Percentiles rank a stretch among this genome's conserved stretches.
Evolutionary conservation across 805 yeast species (phyloP).

Genomic region (Kockiozyma suomiensis): DNA sequence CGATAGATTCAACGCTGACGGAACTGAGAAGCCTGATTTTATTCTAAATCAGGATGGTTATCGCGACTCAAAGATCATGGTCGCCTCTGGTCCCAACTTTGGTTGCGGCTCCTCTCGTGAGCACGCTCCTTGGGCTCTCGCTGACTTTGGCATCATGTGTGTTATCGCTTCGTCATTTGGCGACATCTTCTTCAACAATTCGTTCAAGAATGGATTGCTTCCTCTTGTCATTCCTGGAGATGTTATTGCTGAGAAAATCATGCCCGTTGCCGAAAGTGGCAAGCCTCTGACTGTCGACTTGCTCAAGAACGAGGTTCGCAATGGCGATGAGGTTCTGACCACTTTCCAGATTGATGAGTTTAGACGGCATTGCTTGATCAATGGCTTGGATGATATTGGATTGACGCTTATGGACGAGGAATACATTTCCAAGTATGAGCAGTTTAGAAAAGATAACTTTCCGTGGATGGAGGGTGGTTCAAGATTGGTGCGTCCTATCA

Average conservation of each 20-base stretch:
- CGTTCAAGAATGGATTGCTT: conserved; percentile 91
- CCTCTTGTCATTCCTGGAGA: conserved; percentile 90
- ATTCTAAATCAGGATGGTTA: conserved; percentile 84
- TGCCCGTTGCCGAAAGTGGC: conserved; percentile 80
- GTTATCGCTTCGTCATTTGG: conserved; percentile 98
- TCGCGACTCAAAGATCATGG: conserved; percentile 74
- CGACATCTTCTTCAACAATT: conserved; percentile 96
- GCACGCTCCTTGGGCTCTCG: conserved; percentile 99
- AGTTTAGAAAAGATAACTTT: conserved; percentile 70
- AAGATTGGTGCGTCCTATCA: conserved; percentile 23
- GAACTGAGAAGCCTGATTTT: conserved; percentile 66
- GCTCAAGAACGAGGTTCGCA: conserved; percentile 77
- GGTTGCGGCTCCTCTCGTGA: conserved; percentile 99
- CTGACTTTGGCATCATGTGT: conserved; percentile 94
- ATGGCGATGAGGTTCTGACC: conserved; percentile 69
- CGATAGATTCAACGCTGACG: conserved; percentile 63
- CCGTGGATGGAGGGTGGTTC: conserved; percentile 62
- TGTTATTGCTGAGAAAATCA: conserved; percentile 66
- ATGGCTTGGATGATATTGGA: conserved; percentile 97
- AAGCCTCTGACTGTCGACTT: conserved; percentile 75
- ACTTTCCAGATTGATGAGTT: conserved; percentile 86
- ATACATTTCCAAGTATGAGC: conserved; percentile 73
- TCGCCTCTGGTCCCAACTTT: conserved; percentile 94
- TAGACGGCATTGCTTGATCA: conserved; percentile 91
- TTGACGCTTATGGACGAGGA: conserved; percentile 89